Base-by-base conservation (phyloP, 805 yeast genomes). In the Teunomyces barrocoloradensis region DNA sequence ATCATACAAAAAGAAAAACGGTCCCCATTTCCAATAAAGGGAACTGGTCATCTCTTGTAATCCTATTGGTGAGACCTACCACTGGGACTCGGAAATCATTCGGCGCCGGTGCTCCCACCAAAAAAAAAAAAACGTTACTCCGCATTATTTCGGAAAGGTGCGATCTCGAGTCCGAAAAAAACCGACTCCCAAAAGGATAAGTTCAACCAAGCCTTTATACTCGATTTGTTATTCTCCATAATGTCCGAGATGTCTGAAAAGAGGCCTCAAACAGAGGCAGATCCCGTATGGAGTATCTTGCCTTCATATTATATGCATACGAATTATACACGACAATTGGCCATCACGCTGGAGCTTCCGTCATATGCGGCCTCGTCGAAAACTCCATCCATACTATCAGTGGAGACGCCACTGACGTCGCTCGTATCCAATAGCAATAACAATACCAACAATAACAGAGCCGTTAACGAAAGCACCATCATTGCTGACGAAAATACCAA, bases 281-380 rank as follows among this genome's bases (percentile, higher is more conserved):
- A 58, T 32, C 73, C 72, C 1, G 52, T 69, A 12, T 69, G 74
- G 72, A 58, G 63, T 15, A 72, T 72, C 11, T 50, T 72, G 17
- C 77, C 77, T 6, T 65, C 72, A 34, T 72, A 72, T 53, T 61
- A 61, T 23, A 67, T 71, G 71, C 68, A 59, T 47, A 50, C 60
- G 9, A 48, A 52, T 6, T 61, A 37, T 23, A 37, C 40, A 11
- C 40, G 40, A 9, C 37, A 49, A 51, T 28, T 48, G 35, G 13
- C 33, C 11, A 35, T 28, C 13, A 17, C 25, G 41, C 37, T 7
- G 11, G 61, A 53, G 13, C 64, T 63, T 10, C 66, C 66, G 1
- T 46, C 36, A 5, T 62, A 63, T 37, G 59, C 40, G 11, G 40
- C 40, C 11, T 13, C 17, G 35, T 12, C 29, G 30, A 43, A 39